Evolutionary conservation across 169 alveolate species (phyloP).

Genomic region (Eimeria mitis): DNA sequence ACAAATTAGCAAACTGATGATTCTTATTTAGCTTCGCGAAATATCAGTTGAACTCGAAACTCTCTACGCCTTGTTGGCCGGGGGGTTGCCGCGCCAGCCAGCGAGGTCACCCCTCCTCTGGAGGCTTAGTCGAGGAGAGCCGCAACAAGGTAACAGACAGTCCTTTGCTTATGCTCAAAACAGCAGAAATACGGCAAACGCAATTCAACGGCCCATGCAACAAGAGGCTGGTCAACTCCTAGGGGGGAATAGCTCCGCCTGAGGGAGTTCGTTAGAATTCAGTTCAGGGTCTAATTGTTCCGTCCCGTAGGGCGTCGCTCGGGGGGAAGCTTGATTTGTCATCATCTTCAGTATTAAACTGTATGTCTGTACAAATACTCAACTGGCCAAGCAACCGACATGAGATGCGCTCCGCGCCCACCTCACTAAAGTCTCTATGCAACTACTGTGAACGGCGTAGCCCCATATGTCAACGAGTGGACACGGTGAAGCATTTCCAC

Average conservation of each 20-base stretch:
- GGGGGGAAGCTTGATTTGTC: neutral
- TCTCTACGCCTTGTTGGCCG: neutral
- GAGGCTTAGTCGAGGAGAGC: neutral
- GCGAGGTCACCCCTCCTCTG: slow-evolving; percentile 5
- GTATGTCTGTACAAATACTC: neutral
- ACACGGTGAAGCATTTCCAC: neutral
- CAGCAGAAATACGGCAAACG: neutral
- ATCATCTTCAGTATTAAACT: neutral
- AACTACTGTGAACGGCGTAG: neutral
- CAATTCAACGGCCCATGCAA: neutral
- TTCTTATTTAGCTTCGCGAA: neutral
- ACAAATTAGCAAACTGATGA: neutral
- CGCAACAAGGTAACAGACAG: neutral
- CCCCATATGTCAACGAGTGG: neutral
- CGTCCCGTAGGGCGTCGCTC: neutral
- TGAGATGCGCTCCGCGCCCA: neutral
- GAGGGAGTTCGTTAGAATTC: too few species aligned
- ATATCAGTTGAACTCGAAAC: neutral
- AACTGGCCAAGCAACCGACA: neutral
- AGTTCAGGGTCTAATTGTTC: neutral
- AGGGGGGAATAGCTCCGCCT: neutral
- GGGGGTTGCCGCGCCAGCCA: neutral
- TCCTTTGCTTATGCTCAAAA: neutral
- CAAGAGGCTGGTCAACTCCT: neutral
- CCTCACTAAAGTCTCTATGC: neutral